phyloP scores from a whole-genome alignment of 2,329 filamentous ascomycete species.

The Neocatenulostroma microsporum region DNA sequence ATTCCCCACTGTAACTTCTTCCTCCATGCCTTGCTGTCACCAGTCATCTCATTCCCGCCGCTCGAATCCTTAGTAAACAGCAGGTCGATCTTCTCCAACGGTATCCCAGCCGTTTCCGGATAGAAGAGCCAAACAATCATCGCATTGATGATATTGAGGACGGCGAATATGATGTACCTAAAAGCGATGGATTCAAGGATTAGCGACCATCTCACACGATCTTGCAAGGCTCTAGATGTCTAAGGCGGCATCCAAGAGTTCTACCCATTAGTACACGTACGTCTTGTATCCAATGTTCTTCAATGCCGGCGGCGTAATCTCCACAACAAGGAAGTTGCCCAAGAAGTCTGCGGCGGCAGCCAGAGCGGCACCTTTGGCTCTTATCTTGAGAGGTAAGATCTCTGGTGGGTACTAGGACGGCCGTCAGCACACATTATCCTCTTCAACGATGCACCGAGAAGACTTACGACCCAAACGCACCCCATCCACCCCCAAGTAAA shows the following conservation, averaged over 20 bases:
- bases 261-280: no score
- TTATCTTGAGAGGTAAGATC: conserved; percentile 37
- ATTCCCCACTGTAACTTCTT: neutral
- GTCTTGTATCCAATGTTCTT: conserved; percentile 48
- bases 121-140: conserved; percentile 16
- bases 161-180: conserved; percentile 34
- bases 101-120: conserved; percentile 14
- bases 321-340: conserved; percentile 55
- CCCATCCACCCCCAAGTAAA: no score
- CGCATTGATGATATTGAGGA: conserved; percentile 11
- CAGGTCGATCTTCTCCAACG: conserved; percentile 4
- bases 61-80: conserved; percentile 12
- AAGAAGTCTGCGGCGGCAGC: conserved; percentile 15
- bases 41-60: no score
- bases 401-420: conserved; percentile 58
- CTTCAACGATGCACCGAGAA: no score
- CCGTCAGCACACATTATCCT: no score
- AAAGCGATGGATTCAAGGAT: no score
- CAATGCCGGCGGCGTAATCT: conserved; percentile 57
- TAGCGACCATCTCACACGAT: no score
- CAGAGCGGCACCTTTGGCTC: conserved; percentile 27
- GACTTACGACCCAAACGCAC: no score
- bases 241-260: no score
- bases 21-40: no score
- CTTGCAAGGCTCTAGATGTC: no score